Conservation (phyloP, 2,329 filamentous ascomycete species). For the Calonectria pauciramosa region DNA sequence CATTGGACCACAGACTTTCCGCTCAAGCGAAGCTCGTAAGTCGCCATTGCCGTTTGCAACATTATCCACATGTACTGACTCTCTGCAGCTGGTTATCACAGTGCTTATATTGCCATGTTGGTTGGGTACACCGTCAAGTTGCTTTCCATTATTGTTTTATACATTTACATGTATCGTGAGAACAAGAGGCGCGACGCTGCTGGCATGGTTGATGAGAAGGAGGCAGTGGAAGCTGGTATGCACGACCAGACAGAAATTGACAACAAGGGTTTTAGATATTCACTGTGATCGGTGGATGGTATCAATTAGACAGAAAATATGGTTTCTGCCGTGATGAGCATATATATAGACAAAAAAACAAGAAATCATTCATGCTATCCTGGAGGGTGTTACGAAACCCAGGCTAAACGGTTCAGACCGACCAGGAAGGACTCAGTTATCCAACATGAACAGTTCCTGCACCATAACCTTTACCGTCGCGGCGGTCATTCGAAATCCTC, state of each 20-base stretch:
- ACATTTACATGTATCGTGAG: conserved; percentile 20
- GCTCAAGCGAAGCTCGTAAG: conserved; percentile 14
- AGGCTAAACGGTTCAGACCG: background rate
- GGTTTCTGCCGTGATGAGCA: background rate
- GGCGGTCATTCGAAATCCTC: too few relatives aligned
- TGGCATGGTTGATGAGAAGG: background rate
- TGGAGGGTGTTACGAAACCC: background rate
- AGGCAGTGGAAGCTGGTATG: conserved; percentile 20
- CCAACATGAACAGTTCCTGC: too few relatives aligned
- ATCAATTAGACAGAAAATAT: background rate
- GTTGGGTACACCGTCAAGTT: conserved; percentile 14
- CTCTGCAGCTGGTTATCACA: background rate
- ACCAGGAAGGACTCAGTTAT: background rate
- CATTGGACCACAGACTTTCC: conserved; percentile 8
- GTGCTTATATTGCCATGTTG: conserved; percentile 8
- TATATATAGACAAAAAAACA: background rate
- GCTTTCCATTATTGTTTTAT: background rate
- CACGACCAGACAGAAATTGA: conserved; percentile 17
- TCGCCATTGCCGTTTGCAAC: background rate
- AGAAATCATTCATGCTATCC: background rate
- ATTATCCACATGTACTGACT: background rate
- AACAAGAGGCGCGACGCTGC: conserved; percentile 14
- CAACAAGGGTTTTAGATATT: conserved; percentile 20
- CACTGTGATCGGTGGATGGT: background rate
- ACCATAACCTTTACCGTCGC: too few relatives aligned